Conservation (phyloP, 163 green algal genomes). For the Volvox carteri region DNA sequence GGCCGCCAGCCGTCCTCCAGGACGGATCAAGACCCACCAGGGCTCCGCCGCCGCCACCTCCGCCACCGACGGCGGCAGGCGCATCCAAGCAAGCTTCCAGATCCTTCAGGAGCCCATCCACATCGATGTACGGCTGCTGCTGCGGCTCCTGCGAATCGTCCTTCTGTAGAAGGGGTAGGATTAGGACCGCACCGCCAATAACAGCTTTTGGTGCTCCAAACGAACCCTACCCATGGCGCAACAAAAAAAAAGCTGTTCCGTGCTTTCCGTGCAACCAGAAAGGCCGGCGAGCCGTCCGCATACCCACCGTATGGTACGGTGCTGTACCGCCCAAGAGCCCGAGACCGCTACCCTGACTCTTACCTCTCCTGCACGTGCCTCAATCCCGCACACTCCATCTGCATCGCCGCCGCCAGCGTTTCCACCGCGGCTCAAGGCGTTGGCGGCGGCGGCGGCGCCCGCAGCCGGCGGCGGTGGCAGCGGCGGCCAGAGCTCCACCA, state of each 20-base stretch:
- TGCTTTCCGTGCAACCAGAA: neutral
- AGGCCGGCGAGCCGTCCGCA: neutral
- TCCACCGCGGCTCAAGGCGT: neutral
- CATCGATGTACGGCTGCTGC: neutral
- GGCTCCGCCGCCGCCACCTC: neutral
- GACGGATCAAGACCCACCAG: neutral
- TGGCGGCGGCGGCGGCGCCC: neutral
- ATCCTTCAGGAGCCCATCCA: neutral
- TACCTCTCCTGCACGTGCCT: no score
- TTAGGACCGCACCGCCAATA: neutral
- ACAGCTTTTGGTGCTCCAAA: neutral
- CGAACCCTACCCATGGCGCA: neutral
- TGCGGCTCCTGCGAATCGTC: neutral
- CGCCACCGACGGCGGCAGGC: neutral
- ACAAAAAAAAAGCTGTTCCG: neutral
- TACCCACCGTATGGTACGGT: no score
- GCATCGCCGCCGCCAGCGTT: neutral
- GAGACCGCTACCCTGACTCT: no score
- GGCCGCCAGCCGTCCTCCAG: slow-evolving; percentile 1
- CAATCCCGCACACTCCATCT: no score
- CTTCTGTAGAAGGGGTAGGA: neutral
- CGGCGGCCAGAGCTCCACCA: slow-evolving; percentile 19
- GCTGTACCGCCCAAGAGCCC: no score
- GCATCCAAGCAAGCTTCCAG: neutral
- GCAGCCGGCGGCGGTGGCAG: no score